phyloP scores from a whole-genome alignment of 2,329 filamentous ascomycete species.

The Claviceps fusiformis region DNA sequence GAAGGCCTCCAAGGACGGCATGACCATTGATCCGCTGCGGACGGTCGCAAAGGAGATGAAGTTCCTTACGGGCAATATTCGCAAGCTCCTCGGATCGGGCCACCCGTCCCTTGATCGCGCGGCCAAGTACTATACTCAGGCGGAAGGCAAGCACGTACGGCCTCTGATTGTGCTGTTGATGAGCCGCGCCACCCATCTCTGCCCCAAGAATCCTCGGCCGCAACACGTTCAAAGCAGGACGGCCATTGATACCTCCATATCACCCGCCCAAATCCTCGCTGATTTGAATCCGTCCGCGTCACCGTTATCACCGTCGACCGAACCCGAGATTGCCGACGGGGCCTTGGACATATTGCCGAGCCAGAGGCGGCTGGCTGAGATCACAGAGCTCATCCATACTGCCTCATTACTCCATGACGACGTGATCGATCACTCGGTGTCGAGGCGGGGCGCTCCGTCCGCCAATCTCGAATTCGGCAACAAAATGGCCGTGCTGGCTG shows the following conservation, averaged over 20 bases:
- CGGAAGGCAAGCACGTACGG: conserved; percentile 91
- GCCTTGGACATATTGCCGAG: conserved; percentile 72
- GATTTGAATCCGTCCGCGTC: conserved; percentile 64
- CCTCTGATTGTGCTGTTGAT: conserved; percentile 92
- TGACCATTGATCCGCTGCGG: conserved; percentile 75
- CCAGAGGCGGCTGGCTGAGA: conserved; percentile 84
- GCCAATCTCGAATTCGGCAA: conserved; percentile 95
- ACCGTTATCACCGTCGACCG: conserved; percentile 24
- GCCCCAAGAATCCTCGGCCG: conserved; percentile 41
- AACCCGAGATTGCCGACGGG: conserved; percentile 22
- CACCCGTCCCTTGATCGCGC: conserved; percentile 90
- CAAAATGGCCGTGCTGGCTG: conserved; percentile 96
- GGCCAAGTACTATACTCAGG: conserved; percentile 95
- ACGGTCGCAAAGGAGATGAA: conserved; percentile 95
- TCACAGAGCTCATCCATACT: conserved; percentile 94
- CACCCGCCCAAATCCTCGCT: conserved; percentile 46
- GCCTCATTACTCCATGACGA: conserved; percentile 95
- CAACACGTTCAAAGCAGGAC: conserved; percentile 27
- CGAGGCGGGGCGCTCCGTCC: conserved; percentile 69
- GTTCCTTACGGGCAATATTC: conserved; percentile 84
- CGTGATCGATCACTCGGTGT: conserved; percentile 85
- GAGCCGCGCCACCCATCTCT: conserved; percentile 79
- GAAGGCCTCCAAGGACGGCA: conserved; percentile 46
- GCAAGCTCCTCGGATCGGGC: conserved; percentile 82
- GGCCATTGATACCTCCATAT: conserved; percentile 40